These are phyloP conservation scores for Paracorniculantispora psalliotae DNA, from an alignment of 2,329 filamentous ascomycete species.

Conservation along the genomic window DNA sequence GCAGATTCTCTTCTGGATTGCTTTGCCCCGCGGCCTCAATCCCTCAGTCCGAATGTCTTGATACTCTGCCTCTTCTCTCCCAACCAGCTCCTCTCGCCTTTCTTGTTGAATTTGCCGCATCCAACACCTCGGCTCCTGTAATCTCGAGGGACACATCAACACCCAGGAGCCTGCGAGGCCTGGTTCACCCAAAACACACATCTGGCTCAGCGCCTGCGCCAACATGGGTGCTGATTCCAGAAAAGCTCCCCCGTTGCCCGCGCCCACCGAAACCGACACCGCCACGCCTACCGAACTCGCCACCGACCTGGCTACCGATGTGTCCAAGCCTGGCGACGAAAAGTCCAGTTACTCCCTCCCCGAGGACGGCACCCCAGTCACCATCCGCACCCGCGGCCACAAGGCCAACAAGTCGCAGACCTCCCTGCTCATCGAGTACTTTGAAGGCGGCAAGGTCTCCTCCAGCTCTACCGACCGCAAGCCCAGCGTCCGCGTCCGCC, in stretches of 20 bases:
- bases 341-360: constrained; percentile 75
- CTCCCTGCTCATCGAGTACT: constrained; percentile 90
- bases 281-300: constrained; percentile 59
- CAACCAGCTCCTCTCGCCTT: background rate
- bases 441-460: constrained; percentile 67
- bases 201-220: constrained; percentile 23
- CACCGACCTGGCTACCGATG: constrained; percentile 61
- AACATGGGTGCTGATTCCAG: constrained; percentile 51
- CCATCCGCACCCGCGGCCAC: constrained; percentile 72
- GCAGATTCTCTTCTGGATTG: constrained; percentile 6
- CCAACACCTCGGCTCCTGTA: background rate
- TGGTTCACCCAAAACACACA: background rate
- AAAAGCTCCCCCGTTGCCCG: constrained; percentile 64
- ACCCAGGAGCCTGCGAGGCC: background rate
- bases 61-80: background rate
- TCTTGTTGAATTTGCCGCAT: background rate
- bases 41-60: constrained; percentile 10
- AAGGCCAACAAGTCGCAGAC: constrained; percentile 68
- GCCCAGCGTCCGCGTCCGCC: constrained; percentile 73
- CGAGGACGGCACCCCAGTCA: constrained; percentile 86
- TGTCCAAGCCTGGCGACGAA: constrained; percentile 63
- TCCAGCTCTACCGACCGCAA: constrained; percentile 58
- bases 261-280: constrained; percentile 70
- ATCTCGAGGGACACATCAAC: background rate
- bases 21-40: background rate